Base-by-base conservation (phyloP, 1,139 yeast genomes). In the Candida sanyaensis region DNA sequence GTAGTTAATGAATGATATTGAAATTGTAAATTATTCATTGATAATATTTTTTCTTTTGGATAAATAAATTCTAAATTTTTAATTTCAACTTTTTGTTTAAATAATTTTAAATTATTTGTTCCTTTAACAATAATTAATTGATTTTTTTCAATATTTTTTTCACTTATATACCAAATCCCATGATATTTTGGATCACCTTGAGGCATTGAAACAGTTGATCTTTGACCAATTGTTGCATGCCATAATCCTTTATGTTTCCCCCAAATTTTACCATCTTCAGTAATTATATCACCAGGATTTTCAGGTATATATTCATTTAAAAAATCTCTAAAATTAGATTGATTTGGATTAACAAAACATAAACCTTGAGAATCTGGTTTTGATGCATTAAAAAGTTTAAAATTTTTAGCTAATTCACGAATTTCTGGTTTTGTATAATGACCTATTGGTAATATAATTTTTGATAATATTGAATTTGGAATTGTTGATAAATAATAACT, bases 291-390 rank as follows among this genome's bases (percentile, higher is more conserved):
- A 0, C 98, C 98, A 1, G 91, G 90, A 4, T 74, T 75, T 2
- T 87, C 84, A 17, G 74, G 78, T 2, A 93, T 75, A 59, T 87
- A 93, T 52, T 92, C 95, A 50, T 78, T 73, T 36, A 93, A 68
- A 57, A 93, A 95, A 48, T 84, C 81, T 38, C 86, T 76, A 66
- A 95, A 92, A 50, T 84, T 80, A 10, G 43, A 32, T 48, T 82
- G 77, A 41, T 78, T 77, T 58, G 88, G 88, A 47, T 86, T 82
- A 7, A 93, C 97, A 71, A 93, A 93, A 63, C 99, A 93, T 10
- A 93, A 74, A 0, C 99, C 99, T 62, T 90, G 96, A 0, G 97
- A 90, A 62, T 93, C 99, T 0, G 91, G 95, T 59, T 92, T 92
- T 13, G 70, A 64, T 1, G 93, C 90, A n/a, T 39, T 44, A 1